A percentile compares a stretch with the other conserved stretches of the same genome.
phyloP scores from a whole-genome alignment of 2,329 filamentous ascomycete genomes.

The Arthrobotrys conoides region DNA sequence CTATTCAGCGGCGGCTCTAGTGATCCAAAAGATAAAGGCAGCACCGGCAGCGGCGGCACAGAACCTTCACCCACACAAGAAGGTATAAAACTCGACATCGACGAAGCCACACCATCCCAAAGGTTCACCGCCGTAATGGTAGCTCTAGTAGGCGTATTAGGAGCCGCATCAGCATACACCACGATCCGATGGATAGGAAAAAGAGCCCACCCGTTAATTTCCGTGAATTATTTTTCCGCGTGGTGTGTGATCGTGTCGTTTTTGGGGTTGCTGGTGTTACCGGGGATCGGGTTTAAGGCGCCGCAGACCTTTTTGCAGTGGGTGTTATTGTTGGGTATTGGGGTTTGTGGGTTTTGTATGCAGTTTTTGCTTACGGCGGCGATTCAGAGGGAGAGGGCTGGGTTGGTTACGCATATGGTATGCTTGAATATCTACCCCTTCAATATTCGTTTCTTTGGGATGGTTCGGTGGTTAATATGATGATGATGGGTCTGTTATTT shows the following conservation, averaged over 20 bases:
- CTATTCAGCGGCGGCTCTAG: conserved; percentile 69
- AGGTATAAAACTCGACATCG: conserved; percentile 58
- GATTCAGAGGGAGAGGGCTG: conserved; percentile 78
- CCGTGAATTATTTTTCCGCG: conserved; percentile 84
- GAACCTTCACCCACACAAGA: conserved; percentile 63
- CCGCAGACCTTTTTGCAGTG: conserved; percentile 74
- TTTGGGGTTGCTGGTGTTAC: conserved; percentile 73
- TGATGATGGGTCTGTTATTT: conserved; percentile 72
- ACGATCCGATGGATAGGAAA: conserved; percentile 84
- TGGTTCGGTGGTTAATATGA: conserved; percentile 65
- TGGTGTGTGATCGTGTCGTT: conserved; percentile 79
- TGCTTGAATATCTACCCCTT: conserved; percentile 67
- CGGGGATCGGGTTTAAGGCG: conserved; percentile 73
- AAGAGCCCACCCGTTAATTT: conserved; percentile 84
- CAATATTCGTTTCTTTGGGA: conserved; percentile 70
- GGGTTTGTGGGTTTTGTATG: conserved; percentile 82
- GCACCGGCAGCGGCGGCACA: conserved; percentile 61
- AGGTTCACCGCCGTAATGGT: conserved; percentile 79
- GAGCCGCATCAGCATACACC: conserved; percentile 80
- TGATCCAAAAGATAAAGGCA: conserved; percentile 45
- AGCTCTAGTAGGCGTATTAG: conserved; percentile 82
- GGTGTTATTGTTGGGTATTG: conserved; percentile 77
- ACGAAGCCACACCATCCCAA: conserved; percentile 72
- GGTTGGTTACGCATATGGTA: conserved; percentile 73
- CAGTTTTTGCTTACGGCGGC: conserved; percentile 88